Evolutionary conservation across 148 eudicot genomes (phyloP).

Genomic region (Rhododendron kiyosumense): DNA sequence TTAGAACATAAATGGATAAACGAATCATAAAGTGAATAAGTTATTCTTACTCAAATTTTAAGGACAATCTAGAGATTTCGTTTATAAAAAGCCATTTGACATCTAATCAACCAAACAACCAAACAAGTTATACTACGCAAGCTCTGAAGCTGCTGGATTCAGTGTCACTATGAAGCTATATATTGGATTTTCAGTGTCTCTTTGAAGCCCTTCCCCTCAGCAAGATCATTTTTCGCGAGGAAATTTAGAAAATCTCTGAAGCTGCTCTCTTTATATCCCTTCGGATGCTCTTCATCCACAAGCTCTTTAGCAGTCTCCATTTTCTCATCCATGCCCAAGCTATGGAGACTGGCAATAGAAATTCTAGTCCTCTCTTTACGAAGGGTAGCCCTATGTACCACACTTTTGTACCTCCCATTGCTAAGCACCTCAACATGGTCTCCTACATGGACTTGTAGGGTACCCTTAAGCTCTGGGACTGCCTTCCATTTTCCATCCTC

Average conservation of each 20-base stretch:
- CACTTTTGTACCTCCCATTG: conserved; percentile 60
- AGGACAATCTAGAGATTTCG: too few species aligned
- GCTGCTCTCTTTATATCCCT: conserved; percentile 40
- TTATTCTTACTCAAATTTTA: too few species aligned
- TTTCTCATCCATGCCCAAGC: conserved; percentile 53
- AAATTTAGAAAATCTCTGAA: conserved; percentile 54
- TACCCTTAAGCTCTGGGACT: conserved; percentile 35
- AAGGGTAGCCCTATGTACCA: conserved; percentile 44
- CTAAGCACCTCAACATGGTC: conserved; percentile 62
- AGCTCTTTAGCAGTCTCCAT: conserved; percentile 43
- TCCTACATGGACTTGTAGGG: conserved; percentile 48
- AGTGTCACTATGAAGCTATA: too few species aligned
- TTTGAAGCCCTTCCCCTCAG: conserved; percentile 38
- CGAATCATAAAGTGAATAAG: too few species aligned
- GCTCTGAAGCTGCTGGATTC: too few species aligned
- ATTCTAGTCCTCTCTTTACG: conserved; percentile 35
- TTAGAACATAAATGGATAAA: too few species aligned
- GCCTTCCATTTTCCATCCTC: conserved; percentile 33
- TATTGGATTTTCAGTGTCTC: conserved; percentile 34
- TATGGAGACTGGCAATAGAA: conserved; percentile 61
- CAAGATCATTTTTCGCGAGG: conserved; percentile 39
- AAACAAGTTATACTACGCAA: too few species aligned
- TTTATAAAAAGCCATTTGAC: too few species aligned
- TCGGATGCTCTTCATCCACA: conserved; percentile 36
- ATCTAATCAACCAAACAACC: too few species aligned